Conservation (phyloP, 805 yeast species). For the Henningerozyma blattae region DNA sequence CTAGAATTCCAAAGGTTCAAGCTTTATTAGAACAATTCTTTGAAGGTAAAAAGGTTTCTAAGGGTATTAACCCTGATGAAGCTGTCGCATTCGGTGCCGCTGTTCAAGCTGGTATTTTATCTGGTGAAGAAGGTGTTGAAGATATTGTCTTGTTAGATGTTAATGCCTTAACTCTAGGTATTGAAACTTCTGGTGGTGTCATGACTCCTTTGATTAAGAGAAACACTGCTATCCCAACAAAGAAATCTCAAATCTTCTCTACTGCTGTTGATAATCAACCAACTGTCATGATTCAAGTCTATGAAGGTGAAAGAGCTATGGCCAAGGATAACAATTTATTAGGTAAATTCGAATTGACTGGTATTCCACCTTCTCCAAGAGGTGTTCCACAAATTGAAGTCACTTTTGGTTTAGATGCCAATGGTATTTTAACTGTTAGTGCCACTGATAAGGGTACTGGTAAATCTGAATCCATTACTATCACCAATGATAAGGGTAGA, state of each 20-base stretch:
- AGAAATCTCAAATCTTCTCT: conserved; percentile 89
- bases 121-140: conserved; percentile 91
- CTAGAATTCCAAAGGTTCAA: conserved; percentile 98
- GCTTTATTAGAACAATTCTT: conserved; percentile 82
- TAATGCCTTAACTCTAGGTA: conserved; percentile 88
- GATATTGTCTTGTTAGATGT: conserved; percentile 86
- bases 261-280: conserved; percentile 96
- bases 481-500: conserved; percentile 91
- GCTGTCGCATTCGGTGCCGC: conserved; percentile 99
- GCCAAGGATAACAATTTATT: conserved; percentile 90
- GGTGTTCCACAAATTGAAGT: conserved; percentile 98
- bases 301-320: conserved; percentile 92
- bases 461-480: conserved; percentile 79
- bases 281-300: conserved; percentile 87
- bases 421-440: conserved; percentile 92
- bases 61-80: conserved; percentile 98
- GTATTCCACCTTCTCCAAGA: conserved; percentile 98
- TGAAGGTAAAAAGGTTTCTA: conserved; percentile 90
- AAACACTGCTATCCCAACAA: conserved; percentile 92
- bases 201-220: conserved; percentile 93
- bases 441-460: conserved; percentile 95
- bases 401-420: conserved; percentile 92
- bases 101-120: conserved; percentile 94
- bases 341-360: conserved; percentile 93
- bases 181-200: conserved; percentile 95